phyloP scores from a whole-genome alignment of 2,329 filamentous ascomycete genomes.

The Colletotrichum viniferum region DNA sequence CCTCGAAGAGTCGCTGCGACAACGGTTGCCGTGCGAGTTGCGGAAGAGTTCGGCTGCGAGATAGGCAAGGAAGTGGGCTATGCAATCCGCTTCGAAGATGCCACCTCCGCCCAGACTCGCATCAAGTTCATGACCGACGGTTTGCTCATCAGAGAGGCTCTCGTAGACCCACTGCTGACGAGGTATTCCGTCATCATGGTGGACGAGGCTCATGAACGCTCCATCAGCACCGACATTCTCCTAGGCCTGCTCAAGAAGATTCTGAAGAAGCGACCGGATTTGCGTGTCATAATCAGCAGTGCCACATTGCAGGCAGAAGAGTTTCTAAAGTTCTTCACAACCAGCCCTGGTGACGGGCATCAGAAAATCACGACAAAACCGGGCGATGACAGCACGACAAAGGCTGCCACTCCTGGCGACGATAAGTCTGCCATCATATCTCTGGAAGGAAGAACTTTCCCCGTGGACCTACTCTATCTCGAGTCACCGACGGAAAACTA shows the following conservation, averaged over 20 bases:
- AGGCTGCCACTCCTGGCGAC: conserved; percentile 22
- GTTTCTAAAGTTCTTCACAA: conserved; percentile 78
- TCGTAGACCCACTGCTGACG: conserved; percentile 89
- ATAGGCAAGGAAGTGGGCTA: conserved; percentile 92
- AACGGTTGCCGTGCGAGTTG: conserved; percentile 85
- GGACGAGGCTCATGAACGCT: conserved; percentile 94
- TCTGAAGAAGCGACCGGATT: conserved; percentile 74
- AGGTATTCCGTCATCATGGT: conserved; percentile 97
- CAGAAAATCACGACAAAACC: background rate
- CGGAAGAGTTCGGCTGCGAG: conserved; percentile 85
- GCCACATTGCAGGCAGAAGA: conserved; percentile 90
- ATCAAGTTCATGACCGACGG: conserved; percentile 98
- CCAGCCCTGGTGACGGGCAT: conserved; percentile 30
- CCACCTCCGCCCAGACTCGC: conserved; percentile 80
- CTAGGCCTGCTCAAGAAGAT: conserved; percentile 94
- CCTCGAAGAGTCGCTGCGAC: conserved; percentile 90
- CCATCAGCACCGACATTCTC: conserved; percentile 88
- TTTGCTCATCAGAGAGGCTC: conserved; percentile 85
- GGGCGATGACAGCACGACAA: conserved; percentile 25
- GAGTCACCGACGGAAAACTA: conserved; percentile 84
- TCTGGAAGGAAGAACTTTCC: conserved; percentile 85
- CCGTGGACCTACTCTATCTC: conserved; percentile 85
- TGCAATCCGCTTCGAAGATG: conserved; percentile 90
- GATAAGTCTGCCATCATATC: conserved; percentile 67
- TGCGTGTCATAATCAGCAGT: conserved; percentile 90